Evolutionary conservation across 257 asterid species (phyloP).

Genomic region (Lycium ferocissimum): DNA sequence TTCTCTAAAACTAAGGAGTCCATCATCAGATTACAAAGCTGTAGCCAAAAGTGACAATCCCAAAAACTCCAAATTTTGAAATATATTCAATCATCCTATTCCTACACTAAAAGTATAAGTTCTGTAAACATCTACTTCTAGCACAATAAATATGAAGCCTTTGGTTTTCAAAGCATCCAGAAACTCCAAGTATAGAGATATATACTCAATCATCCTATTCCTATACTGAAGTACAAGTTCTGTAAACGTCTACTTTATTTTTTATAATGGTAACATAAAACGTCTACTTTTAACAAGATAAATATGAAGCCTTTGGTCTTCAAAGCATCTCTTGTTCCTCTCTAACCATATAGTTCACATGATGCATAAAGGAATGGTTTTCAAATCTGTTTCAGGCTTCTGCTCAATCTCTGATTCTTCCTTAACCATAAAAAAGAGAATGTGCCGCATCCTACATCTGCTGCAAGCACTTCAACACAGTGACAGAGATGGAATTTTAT

Average conservation of each 20-base stretch:
- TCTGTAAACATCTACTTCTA: not conserved
- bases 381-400: not conserved
- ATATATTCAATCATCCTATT: conserved; percentile 5
- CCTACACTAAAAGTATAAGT: not conserved
- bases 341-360: not conserved
- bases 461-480: not conserved
- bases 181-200: no score
- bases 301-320: not conserved
- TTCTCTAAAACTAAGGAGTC: not conserved
- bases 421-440: not conserved
- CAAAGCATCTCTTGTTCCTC: not conserved
- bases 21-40: not conserved
- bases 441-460: not conserved
- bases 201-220: no score
- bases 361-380: not conserved
- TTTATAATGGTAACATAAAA: not conserved
- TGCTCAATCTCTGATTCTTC: conserved; percentile 5
- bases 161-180: not conserved
- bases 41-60: not conserved
- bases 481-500: no score
- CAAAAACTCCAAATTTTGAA: not conserved
- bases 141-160: not conserved
- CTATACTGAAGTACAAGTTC: no score
- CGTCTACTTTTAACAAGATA: not conserved
- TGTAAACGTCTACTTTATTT: no score